These are phyloP conservation scores for Lecanoromycetidae sp. DNA, from an alignment of 2,329 filamentous ascomycete species.

Conservation along the genomic window DNA sequence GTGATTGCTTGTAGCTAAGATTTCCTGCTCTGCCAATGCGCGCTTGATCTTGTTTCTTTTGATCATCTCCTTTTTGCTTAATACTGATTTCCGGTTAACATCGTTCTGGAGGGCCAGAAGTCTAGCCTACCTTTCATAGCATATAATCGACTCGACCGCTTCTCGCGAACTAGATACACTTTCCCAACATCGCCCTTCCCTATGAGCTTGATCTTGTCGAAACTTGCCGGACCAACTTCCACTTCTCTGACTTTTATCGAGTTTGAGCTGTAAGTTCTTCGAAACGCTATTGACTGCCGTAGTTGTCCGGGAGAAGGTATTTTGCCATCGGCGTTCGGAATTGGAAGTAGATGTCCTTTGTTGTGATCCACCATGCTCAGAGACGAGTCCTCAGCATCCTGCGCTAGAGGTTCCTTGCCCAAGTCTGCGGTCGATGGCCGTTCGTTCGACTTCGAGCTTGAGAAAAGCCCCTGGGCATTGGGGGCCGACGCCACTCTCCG, in stretches of 20 bases:
- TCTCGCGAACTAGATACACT: slow-evolving; percentile 92
- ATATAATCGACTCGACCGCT: slow-evolving; percentile 90
- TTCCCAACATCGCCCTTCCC: slow-evolving; percentile 98
- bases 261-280: slow-evolving; percentile 95
- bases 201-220: slow-evolving; percentile 99
- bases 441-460: slow-evolving; percentile 46
- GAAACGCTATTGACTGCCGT: slow-evolving; percentile 59
- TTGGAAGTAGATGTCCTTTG: slow-evolving; percentile 21
- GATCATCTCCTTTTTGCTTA: slow-evolving; percentile 99
- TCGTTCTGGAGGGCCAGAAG: background rate
- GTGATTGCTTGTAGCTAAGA: slow-evolving; percentile 94
- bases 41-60: slow-evolving; percentile 99
- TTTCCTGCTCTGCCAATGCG: slow-evolving; percentile 93
- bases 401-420: slow-evolving; percentile 64
- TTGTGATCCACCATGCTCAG: slow-evolving; percentile 42
- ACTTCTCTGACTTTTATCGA: slow-evolving; percentile 98
- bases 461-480: slow-evolving; percentile 89
- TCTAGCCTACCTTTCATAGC: slow-evolving; percentile 81
- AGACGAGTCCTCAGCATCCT: slow-evolving; percentile 43
- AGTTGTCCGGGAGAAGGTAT: slow-evolving; percentile 56
- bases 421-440: slow-evolving; percentile 76
- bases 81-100: slow-evolving; percentile 47
- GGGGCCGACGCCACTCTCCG: slow-evolving; percentile 90
- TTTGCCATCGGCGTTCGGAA: slow-evolving; percentile 42
- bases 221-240: slow-evolving; percentile 87